phyloP scores from a whole-genome alignment of 2,329 filamentous ascomycete species.

The Ceratocystis cubensis region DNA sequence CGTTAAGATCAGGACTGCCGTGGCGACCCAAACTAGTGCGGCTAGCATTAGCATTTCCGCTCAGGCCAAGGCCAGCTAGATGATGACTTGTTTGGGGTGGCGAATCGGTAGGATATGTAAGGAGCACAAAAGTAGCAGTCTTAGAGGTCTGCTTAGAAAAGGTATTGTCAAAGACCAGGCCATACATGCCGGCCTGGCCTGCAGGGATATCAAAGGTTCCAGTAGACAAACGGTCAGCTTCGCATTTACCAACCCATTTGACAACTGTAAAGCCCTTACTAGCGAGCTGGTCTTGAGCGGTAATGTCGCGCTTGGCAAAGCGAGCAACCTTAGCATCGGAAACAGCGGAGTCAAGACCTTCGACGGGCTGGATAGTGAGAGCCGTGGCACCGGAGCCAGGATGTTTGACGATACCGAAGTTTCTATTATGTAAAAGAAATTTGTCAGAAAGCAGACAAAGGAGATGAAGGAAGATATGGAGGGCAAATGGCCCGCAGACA shows the following conservation, averaged over 20 bases:
- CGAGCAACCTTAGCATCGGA: constrained; percentile 37
- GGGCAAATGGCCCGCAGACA: constrained; percentile 13
- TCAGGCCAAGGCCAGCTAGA: constrained; percentile 42
- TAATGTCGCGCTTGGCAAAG: constrained; percentile 45
- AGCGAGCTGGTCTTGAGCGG: constrained; percentile 50
- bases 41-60: constrained; percentile 29
- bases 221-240: constrained; percentile 88
- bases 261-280: constrained; percentile 57
- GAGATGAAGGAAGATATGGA: background rate
- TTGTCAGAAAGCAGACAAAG: background rate
- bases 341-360: constrained; percentile 34
- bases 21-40: constrained; percentile 41
- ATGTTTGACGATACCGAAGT: constrained; percentile 97
- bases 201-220: constrained; percentile 69
- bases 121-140: constrained; percentile 82
- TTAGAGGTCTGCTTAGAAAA: constrained; percentile 94
- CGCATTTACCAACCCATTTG: constrained; percentile 87
- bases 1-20: constrained; percentile 35
- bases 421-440: constrained; percentile 37
- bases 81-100: constrained; percentile 64
- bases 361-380: constrained; percentile 33
- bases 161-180: constrained; percentile 94
- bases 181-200: constrained; percentile 82
- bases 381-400: constrained; percentile 56
- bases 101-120: constrained; percentile 79